Evolutionary conservation across 371 early-diverging fungal species (phyloP), one percentile per base, ranked within the genome.

Genomic region (Funneliformis caledonium): DNA sequence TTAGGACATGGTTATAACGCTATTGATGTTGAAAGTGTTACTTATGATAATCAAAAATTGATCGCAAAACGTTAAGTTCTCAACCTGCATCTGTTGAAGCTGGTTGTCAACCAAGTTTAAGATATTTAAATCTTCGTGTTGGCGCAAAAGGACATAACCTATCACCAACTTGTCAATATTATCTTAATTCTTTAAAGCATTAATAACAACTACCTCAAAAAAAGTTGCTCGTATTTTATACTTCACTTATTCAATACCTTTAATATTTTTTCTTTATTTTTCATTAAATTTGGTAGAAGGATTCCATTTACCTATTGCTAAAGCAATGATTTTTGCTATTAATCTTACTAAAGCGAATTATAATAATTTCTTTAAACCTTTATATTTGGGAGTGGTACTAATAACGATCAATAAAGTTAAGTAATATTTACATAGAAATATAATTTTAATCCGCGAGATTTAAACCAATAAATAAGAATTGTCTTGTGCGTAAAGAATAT

Each of bases 11-110:
- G 74, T 26, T 73, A 73, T 73, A 52, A 47, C 22, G 74, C n/a
- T 10, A 50, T 73, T 52, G 74, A 73, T 45, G 74, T 73, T 26
- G 74, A 73, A 73, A 52, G 74, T 56, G 22, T 26, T 22, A 73
- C 74, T 43, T 73, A 47, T 73, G 74, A 73, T 73, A 56, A 22
- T 26, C 48, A 73, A 45, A 52, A 48, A 45, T 12, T 73, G 11
- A 2, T 73, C 19, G 74, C 74, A 22, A 73, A 48, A 73, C 74
- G 16, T 37, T 73, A 37, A 73, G 42, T 19, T 19, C 52, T 9
- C 8, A 2, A 26, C 56, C 74, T 8, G 74, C n/a, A 10, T 52
- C n/a, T 11, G 50, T 48, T 7, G n/a, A 22, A 73, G 6, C 22
- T 52, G 74, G 52, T 26, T 73, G n/a, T 19, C 74, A 73, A 37